Percentiles rank a stretch among this genome's conserved stretches.
Evolutionary conservation across 2,329 filamentous ascomycete species (phyloP).

Genomic region (Trichoderma sp.): DNA sequence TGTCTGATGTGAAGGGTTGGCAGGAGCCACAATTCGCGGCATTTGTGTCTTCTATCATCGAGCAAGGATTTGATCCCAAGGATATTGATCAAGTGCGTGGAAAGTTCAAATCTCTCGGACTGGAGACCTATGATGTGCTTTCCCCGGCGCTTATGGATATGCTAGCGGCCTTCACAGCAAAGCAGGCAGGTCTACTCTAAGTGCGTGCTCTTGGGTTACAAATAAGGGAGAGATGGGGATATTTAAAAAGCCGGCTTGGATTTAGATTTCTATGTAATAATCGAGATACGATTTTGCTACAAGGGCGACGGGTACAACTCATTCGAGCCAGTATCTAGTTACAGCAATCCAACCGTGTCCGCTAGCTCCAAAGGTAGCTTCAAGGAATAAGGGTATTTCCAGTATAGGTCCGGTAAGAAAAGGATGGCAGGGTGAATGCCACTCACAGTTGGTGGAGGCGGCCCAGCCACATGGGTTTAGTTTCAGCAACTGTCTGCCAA

Average conservation of each 20-base stretch:
- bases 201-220: neutral
- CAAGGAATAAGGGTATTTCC: neutral
- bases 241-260: neutral
- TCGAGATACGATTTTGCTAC: neutral
- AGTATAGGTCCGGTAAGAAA: neutral
- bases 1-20: neutral
- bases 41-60: neutral
- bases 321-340: neutral
- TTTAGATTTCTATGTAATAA: neutral
- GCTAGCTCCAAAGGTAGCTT: neutral
- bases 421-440: neutral
- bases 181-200: neutral
- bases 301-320: neutral
- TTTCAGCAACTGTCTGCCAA: neutral
- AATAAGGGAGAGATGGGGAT: neutral
- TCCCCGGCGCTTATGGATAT: neutral
- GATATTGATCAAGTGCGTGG: neutral
- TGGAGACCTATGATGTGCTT: neutral
- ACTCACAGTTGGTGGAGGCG: neutral
- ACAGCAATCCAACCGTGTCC: neutral
- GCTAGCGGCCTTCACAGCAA: neutral
- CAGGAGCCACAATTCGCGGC: neutral
- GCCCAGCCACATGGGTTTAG: neutral
- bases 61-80: neutral
- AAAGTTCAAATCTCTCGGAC: neutral